Percentiles rank a stretch among this genome's conserved stretches.
phyloP scores from a whole-genome alignment of 768 basidiomycete species.

The Bullera alba region DNA sequence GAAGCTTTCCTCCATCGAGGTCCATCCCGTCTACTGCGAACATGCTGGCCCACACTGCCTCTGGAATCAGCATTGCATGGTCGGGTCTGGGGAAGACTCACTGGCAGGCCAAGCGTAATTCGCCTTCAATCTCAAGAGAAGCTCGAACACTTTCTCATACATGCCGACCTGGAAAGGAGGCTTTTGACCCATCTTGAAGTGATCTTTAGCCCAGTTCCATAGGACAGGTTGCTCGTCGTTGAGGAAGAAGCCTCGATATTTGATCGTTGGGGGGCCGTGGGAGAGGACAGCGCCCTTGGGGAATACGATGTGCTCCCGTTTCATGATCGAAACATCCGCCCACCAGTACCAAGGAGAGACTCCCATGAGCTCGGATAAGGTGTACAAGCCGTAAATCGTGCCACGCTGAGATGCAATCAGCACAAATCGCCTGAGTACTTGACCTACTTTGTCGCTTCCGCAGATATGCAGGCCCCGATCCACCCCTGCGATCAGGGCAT shows the following conservation, averaged over 20 bases:
- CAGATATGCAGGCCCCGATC: constrained; percentile 59
- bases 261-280: constrained; percentile 60
- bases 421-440: background rate
- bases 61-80: background rate
- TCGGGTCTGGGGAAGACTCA: constrained; percentile 15
- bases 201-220: constrained; percentile 64
- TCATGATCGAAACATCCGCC: constrained; percentile 63
- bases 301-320: constrained; percentile 48
- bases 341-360: constrained; percentile 47
- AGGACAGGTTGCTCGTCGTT: constrained; percentile 69
- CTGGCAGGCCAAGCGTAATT: constrained; percentile 62
- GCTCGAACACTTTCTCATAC: constrained; percentile 53
- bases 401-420: constrained; percentile 8
- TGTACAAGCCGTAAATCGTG: constrained; percentile 16
- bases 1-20: too few relatives aligned
- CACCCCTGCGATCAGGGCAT: constrained; percentile 56
- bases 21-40: constrained; percentile 16
- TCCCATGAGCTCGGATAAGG: constrained; percentile 19
- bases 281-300: constrained; percentile 46
- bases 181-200: constrained; percentile 52
- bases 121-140: constrained; percentile 59
- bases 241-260: constrained; percentile 63
- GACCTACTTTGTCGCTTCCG: constrained; percentile 53
- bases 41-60: constrained; percentile 19
- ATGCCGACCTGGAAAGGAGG: constrained; percentile 53